phyloP scores from a whole-genome alignment of 2,329 filamentous ascomycete species.

The Fusarium anthophilum region DNA sequence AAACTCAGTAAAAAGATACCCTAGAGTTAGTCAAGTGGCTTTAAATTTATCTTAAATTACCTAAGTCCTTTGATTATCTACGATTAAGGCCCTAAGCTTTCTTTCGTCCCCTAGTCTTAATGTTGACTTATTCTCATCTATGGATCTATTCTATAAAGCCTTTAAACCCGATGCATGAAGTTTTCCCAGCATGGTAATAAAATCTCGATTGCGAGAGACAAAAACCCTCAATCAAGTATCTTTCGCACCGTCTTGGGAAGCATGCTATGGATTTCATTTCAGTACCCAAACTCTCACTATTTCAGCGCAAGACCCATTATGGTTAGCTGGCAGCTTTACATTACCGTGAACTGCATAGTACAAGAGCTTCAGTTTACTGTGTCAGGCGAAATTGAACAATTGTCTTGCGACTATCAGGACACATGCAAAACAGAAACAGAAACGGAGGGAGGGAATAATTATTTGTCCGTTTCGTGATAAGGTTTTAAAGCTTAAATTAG shows the following conservation, averaged over 20 bases:
- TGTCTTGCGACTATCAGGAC: not conserved
- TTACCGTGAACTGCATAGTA: too few relatives aligned
- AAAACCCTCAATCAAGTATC: too few relatives aligned
- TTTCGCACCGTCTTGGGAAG: too few relatives aligned
- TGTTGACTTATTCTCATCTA: too few relatives aligned
- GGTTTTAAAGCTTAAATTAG: accelerated
- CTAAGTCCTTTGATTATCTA: accelerated
- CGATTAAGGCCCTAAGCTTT: accelerated
- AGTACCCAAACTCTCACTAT: too few relatives aligned
- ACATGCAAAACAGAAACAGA: not conserved
- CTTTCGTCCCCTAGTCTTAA: not conserved
- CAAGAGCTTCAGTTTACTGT: not conserved
- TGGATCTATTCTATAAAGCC: too few relatives aligned
- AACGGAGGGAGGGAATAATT: not conserved
- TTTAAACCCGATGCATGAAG: too few relatives aligned
- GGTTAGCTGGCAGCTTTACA: too few relatives aligned
- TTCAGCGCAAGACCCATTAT: too few relatives aligned
- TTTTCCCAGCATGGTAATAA: too few relatives aligned
- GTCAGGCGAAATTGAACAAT: not conserved
- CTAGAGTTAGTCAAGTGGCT: not conserved
- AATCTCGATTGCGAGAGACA: too few relatives aligned
- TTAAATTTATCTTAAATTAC: not conserved
- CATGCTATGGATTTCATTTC: too few relatives aligned
- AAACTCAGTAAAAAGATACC: accelerated
- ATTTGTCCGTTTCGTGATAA: not conserved